Conservation (phyloP, 352 stramenopile genomes). For the Elongisporangium prolatum region DNA sequence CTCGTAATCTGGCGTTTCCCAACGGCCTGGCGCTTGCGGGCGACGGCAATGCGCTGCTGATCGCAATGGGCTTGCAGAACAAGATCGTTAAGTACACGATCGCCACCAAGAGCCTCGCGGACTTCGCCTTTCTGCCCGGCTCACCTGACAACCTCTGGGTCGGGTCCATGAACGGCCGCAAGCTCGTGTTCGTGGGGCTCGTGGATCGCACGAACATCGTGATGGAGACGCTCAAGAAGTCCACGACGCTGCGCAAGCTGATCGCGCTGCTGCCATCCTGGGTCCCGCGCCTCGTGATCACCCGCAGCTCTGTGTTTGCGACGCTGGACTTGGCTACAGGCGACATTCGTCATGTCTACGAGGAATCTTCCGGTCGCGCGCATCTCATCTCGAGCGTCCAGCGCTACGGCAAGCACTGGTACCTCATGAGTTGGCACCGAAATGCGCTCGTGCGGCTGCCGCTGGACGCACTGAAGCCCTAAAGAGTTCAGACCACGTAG, state of each 20-base stretch:
- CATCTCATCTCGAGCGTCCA: conserved; percentile 32
- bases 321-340: conserved; percentile 40
- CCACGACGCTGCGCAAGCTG: conserved; percentile 51
- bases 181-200: conserved; percentile 43
- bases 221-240: conserved; percentile 24
- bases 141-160: conserved; percentile 51
- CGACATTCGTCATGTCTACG: conserved; percentile 37
- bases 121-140: conserved; percentile 59
- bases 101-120: conserved; percentile 28
- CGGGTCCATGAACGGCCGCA: conserved; percentile 19
- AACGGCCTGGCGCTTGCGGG: conserved; percentile 45
- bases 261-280: conserved; percentile 37
- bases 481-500: background rate
- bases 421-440: conserved; percentile 45
- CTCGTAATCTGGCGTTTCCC: conserved; percentile 30
- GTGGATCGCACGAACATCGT: conserved; percentile 24
- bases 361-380: conserved; percentile 32
- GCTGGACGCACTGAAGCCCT: conserved; percentile 18
- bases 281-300: conserved; percentile 25
- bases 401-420: conserved; percentile 45
- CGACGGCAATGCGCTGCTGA: conserved; percentile 27
- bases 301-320: conserved; percentile 34
- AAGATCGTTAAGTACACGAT: conserved; percentile 56
- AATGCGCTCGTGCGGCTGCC: conserved; percentile 41
- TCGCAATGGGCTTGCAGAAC: conserved; percentile 46